Conservation (phyloP, 2,329 filamentous ascomycete species). For the Aspergillus neoniger region DNA sequence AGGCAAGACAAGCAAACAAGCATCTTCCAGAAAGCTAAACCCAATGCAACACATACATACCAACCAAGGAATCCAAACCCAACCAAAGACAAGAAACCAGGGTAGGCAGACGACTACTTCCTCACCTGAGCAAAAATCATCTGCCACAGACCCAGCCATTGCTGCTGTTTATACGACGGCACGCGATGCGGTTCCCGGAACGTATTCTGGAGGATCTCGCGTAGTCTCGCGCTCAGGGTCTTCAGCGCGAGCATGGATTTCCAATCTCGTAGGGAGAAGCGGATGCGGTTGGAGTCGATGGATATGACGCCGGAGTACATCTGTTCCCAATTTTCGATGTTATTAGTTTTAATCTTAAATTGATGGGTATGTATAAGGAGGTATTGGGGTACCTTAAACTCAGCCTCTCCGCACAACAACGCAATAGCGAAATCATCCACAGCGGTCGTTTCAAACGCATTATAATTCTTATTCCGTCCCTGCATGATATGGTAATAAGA, state of each 20-base stretch:
- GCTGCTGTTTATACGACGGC: constrained; percentile 64
- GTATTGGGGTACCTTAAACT: constrained; percentile 66
- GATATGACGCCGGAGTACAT: constrained; percentile 85
- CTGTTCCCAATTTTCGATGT: constrained; percentile 40
- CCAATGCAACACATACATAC: not conserved
- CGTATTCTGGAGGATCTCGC: constrained; percentile 70
- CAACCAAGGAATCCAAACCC: not conserved
- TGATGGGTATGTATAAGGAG: not conserved
- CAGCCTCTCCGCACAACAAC: constrained; percentile 82
- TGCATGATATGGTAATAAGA: constrained; percentile 99
- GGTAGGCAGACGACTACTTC: not conserved
- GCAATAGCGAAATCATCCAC: constrained; percentile 80
- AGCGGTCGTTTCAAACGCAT: constrained; percentile 84
- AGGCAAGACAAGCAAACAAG: not conserved
- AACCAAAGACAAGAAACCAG: not conserved
- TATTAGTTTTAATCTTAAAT: not conserved
- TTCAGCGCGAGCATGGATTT: constrained; percentile 90
- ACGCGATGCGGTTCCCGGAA: constrained; percentile 55
- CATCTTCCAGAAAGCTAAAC: not conserved
- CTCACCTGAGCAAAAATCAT: constrained; percentile 58
- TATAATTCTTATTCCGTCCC: constrained; percentile 73
- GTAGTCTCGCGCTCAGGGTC: constrained; percentile 69
- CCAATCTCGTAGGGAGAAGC: constrained; percentile 85
- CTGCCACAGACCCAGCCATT: constrained; percentile 75
- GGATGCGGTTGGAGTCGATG: constrained; percentile 81